These are phyloP conservation scores for Rhododendron ferrugineum DNA, from an alignment of 148 eudicot species.

Conservation along the genomic window DNA sequence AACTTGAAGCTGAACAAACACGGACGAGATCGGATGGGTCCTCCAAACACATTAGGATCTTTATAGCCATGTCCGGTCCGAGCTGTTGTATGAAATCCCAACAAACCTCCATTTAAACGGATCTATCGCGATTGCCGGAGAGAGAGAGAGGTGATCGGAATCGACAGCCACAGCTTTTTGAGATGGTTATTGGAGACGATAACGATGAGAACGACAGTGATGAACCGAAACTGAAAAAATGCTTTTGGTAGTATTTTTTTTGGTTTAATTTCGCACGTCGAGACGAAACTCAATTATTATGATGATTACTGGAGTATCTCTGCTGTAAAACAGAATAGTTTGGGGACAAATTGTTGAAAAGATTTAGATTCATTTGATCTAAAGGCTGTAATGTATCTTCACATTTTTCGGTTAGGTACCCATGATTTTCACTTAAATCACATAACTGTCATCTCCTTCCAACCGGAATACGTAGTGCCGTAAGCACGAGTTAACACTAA, in stretches of 20 bases:
- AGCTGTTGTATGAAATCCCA: conserved; percentile 42
- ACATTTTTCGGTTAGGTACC: no score
- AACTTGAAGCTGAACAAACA: conserved; percentile 30
- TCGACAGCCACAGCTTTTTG: not conserved
- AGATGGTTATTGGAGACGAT: not conserved
- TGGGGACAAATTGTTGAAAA: no score
- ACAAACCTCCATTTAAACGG: conserved; percentile 21
- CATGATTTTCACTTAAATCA: no score
- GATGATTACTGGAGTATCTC: not conserved
- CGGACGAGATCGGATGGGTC: conserved; percentile 36
- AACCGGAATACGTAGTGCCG: no score
- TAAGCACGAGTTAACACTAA: no score
- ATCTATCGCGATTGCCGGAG: not conserved
- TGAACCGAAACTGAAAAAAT: not conserved
- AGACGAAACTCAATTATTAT: not conserved
- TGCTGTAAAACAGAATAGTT: no score
- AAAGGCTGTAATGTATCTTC: no score
- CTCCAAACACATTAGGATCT: conserved; percentile 36
- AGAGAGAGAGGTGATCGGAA: not conserved
- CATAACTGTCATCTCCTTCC: no score
- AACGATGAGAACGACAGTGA: not conserved
- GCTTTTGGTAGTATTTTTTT: not conserved
- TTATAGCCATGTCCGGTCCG: conserved; percentile 31
- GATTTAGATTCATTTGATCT: no score
- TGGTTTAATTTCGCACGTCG: not conserved